Conservation (phyloP, 768 basidiomycete genomes). For the Lactarius sp. region DNA sequence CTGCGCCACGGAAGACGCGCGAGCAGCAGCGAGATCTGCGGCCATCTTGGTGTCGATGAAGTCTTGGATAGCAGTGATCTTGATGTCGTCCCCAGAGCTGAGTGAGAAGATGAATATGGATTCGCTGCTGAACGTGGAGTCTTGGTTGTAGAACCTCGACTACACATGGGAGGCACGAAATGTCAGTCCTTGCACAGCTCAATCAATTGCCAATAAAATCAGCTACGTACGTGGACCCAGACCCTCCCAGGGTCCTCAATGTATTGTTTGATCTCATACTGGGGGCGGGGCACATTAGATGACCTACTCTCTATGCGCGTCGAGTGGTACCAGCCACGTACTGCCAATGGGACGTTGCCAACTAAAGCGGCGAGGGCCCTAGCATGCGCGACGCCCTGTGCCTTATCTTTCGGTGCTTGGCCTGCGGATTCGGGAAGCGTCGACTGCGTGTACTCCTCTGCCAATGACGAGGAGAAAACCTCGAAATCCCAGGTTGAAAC, state of each 20-base stretch:
- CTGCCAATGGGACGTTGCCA: background rate
- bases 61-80: constrained; percentile 13
- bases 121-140: background rate
- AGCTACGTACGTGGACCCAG: background rate
- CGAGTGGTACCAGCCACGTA: background rate
- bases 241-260: background rate
- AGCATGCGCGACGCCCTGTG: constrained; percentile 1
- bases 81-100: constrained; percentile 3
- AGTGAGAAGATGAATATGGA: background rate
- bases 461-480: background rate
- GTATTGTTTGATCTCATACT: too few species aligned
- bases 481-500: constrained; percentile 10
- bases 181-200: background rate
- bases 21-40: background rate
- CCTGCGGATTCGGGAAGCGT: constrained; percentile 7
- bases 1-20: background rate
- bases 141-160: background rate
- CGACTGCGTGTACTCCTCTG: constrained; percentile 1
- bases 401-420: constrained; percentile 5
- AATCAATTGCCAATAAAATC: background rate
- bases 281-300: too few species aligned
- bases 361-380: background rate
- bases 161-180: background rate
- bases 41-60: constrained; percentile 16
- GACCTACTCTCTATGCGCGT: background rate